phyloP scores from a whole-genome alignment of 2,329 filamentous ascomycete species.

The Grosmannia clavigera region DNA sequence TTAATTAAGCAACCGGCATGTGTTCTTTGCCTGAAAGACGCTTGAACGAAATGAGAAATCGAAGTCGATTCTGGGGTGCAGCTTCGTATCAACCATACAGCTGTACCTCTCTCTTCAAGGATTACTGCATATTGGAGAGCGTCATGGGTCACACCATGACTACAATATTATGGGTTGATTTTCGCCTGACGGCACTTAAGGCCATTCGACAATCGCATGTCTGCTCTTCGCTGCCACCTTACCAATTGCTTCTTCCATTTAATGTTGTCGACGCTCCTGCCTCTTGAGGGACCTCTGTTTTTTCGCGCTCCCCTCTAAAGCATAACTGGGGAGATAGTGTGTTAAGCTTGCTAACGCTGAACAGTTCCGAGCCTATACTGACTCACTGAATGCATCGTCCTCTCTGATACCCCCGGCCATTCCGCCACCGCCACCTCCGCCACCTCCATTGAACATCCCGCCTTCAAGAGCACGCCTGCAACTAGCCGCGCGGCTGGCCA shows the following conservation, averaged over 20 bases:
- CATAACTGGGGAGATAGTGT: neutral
- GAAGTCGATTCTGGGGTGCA: neutral
- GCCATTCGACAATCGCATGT: neutral
- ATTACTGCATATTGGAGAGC: neutral
- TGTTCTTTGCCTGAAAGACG: neutral
- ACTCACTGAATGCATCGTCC: conserved; percentile 35
- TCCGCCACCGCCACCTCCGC: conserved; percentile 53
- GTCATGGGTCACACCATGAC: neutral
- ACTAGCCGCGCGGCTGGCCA: conserved; percentile 74
- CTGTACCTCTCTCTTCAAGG: neutral
- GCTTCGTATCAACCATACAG: neutral
- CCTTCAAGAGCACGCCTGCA: conserved; percentile 79
- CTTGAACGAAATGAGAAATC: neutral
- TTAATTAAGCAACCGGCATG: neutral
- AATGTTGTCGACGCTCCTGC: neutral
- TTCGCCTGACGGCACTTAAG: neutral
- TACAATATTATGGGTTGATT: neutral
- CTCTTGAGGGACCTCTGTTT: neutral
- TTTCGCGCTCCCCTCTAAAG: neutral
- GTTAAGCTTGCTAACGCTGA: conserved; percentile 1
- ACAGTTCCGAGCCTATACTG: conserved; percentile 48
- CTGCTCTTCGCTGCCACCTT: neutral
- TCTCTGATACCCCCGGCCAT: conserved; percentile 46
- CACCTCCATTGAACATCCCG: conserved; percentile 64
- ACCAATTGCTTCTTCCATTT: neutral